These are phyloP conservation scores for Lanzia echinophila DNA, from an alignment of 2,329 filamentous ascomycete genomes.

Conservation along the genomic window DNA sequence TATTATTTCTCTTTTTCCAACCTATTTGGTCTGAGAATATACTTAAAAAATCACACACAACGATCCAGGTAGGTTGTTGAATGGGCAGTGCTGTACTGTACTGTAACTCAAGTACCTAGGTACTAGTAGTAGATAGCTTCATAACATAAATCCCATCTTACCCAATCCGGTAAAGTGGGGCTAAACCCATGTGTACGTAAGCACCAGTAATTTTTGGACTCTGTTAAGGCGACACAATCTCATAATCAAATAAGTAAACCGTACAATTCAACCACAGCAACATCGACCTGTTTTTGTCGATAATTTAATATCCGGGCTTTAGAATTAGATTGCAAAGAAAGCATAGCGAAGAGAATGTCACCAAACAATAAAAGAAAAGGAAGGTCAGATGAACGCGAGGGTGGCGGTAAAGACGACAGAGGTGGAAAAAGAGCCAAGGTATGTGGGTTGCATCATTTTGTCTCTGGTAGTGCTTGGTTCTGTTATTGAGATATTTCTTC, in stretches of 20 bases:
- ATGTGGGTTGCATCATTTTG: neutral
- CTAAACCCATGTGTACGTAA: neutral
- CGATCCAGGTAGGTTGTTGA: no score
- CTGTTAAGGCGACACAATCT: no score
- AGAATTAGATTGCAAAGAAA: neutral
- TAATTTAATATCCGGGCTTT: neutral
- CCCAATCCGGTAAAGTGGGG: neutral
- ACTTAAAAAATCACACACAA: no score
- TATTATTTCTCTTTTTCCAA: no score
- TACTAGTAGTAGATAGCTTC: no score
- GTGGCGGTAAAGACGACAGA: conserved; percentile 5
- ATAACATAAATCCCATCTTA: neutral
- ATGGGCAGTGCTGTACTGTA: no score
- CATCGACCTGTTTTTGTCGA: no score
- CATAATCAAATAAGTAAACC: no score
- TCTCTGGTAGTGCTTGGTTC: no score
- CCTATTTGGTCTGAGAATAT: no score
- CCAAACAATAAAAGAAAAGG: conserved; percentile 14
- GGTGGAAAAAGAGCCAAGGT: conserved; percentile 10
- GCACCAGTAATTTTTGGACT: neutral
- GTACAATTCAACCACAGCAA: no score
- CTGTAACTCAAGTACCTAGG: no score
- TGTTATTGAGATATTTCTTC: neutral
- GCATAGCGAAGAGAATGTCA: neutral
- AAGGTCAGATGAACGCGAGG: conserved; percentile 1